Evolutionary conservation across 495 filamentous ascomycete genomes (phyloP).

Genomic region (Articulospora tetracladia): DNA sequence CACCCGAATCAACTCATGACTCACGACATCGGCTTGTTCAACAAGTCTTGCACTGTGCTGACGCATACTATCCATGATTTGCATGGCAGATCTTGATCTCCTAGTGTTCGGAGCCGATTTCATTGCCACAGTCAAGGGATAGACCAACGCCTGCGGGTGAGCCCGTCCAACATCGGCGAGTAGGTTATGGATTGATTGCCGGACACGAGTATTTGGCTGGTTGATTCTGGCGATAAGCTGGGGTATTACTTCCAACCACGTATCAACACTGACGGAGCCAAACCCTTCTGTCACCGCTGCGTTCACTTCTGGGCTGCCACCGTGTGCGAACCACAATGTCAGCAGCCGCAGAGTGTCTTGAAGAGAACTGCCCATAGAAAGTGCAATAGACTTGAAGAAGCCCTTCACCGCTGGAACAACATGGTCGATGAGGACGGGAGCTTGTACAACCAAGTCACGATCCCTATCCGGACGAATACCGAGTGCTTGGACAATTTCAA

Average conservation of each 20-base stretch:
- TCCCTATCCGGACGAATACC: conserved; percentile 58
- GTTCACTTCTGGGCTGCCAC: conserved; percentile 83
- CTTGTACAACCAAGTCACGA: conserved; percentile 43
- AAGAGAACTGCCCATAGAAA: conserved; percentile 86
- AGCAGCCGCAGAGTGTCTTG: conserved; percentile 92
- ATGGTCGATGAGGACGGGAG: conserved; percentile 69
- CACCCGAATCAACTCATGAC: conserved; percentile 90
- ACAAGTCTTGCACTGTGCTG: conserved; percentile 92
- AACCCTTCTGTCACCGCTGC: conserved; percentile 84
- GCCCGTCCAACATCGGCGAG: conserved; percentile 87
- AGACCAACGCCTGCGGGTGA: conserved; percentile 98
- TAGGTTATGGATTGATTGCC: conserved; percentile 84
- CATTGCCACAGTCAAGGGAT: conserved; percentile 97
- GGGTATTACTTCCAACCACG: conserved; percentile 96
- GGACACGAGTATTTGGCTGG: conserved; percentile 81
- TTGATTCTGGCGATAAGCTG: conserved; percentile 97
- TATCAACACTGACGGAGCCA: conserved; percentile 86
- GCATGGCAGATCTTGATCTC: conserved; percentile 75
- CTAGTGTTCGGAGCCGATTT: conserved; percentile 76
- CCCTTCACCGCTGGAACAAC: conserved; percentile 92
- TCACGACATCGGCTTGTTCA: conserved; percentile 91
- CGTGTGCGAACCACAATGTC: conserved; percentile 94
- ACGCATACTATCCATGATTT: conserved; percentile 97
- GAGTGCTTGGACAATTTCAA: conserved; percentile 88
- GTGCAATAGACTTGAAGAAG: conserved; percentile 91